Base-by-base conservation (phyloP, 148 eudicot species). In the Persicaria maculosa region DNA sequence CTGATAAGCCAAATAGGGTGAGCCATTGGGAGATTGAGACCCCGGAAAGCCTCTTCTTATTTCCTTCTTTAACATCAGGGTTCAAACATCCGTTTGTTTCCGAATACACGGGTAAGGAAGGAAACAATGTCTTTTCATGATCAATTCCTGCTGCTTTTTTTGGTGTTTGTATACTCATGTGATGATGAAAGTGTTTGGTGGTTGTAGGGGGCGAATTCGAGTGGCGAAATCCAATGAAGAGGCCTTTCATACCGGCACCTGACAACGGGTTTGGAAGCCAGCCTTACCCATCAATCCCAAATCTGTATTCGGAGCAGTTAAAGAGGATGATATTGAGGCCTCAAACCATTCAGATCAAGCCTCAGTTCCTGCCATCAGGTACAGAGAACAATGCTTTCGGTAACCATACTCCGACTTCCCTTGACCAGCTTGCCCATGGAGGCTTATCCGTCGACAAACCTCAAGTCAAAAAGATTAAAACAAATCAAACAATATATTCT, bases 21-120 rank as follows among this genome's bases (percentile, higher is more conserved):
- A 86, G 90, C 73, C 86, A 89, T 1, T 93, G 98, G 97, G 96
- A 93, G 74, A 86, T 93, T 36, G 96, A 93, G 83, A 91, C 98
- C 47, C 98, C 98, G 3, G 98, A 93, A 79, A 93, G 98, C 81
- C 93, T 93, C 17, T 93, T 93, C 87, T 85, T 91, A 6, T 93
- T 93, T 77, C 93, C 98, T 72, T 91, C 98, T 73, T 85, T 93
- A 4, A 89, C 92, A 0, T 82, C 92, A 31, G 87, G 93, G 58
- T 84, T 89, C 72, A 93, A 93, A 83, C 87, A 93, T 16, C 90
- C 96, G 9, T 83, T 87, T 69, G 91, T 86, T 68, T 81, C 90
- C 7, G 83, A 86, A 20, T 91, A 80, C 71, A 64, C 80, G 2
- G 96, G 98, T 93, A 65, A 82, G 82, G 20, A 62, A 7, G 2